Base-by-base conservation (phyloP, 2,329 filamentous ascomycete genomes). In the Pestalotiopsis sp. region DNA sequence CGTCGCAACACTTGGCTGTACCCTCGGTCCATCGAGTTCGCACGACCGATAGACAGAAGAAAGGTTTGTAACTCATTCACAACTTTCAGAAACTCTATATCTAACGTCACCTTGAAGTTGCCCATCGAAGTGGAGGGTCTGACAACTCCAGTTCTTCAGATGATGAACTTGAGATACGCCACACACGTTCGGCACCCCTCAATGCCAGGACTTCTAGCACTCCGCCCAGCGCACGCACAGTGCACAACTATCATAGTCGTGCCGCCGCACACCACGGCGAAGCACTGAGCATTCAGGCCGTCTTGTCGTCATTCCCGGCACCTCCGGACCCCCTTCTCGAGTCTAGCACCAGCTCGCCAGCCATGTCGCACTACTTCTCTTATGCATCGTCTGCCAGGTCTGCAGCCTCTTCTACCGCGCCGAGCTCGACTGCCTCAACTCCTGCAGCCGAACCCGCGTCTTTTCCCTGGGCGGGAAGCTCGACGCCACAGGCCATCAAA, bases 331-430 rank as follows among this genome's bases (percentile, higher is more conserved):
- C 27, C 25, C 12, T 36, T 36, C 31, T 20, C 4, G 25, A 57
- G 23, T 57, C 41, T 4, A 25, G 25, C 6, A 45, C 20, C 23
- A 45, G 27, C 41, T 69, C 74, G 4, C 69, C 72, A 17, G 69
- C 59, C 23, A 65, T 56, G 12, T 67, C 68, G 36, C 59, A 59
- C 11, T 38, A 60, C 7, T 31, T 69, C 52, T 76, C 75, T 2
- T 69, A 72, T 20, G 70, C 72, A n/a, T 75, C 73, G n/a, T 76
- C 76, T 1, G 68, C 71, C 23, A 69, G 62, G 45, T 77, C 76
- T 64, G 74, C 72, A 38, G 69, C 73, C 61, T 77, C 75, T 49
- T 72, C 45, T n/a, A 52, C 70, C 20, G 68, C 73, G 13, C 73
- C 76, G 9, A 72, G 67, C 40, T 73, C 70, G 49, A 57, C 68